phyloP scores from a whole-genome alignment of 2,329 filamentous ascomycete species.

The Fonsecaea multimorphosa region DNA sequence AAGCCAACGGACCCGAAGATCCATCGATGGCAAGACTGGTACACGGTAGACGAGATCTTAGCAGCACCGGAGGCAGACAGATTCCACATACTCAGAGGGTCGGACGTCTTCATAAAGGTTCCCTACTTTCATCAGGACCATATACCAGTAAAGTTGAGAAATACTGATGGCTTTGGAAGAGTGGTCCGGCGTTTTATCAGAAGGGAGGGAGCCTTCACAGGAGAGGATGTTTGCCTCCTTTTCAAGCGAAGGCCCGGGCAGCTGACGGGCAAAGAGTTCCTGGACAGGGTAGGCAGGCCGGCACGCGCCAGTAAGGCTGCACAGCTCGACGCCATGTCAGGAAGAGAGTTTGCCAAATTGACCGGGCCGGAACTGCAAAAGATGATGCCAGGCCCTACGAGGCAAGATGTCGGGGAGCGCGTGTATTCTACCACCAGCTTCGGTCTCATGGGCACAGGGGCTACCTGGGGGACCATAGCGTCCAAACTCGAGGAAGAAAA shows the following conservation, averaged over 20 bases:
- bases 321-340: not conserved
- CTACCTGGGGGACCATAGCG: no score
- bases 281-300: not conserved
- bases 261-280: not conserved
- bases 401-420: no score
- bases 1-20: not conserved
- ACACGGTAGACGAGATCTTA: not conserved
- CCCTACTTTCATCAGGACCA: no score
- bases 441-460: no score
- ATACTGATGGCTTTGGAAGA: not conserved
- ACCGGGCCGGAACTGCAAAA: not conserved
- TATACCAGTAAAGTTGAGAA: no score
- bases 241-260: not conserved
- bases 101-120: not conserved
- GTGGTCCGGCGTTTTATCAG: not conserved
- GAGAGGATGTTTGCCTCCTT: not conserved
- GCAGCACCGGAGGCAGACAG: not conserved
- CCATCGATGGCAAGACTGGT: not conserved
- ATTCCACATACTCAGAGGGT: not conserved
- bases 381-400: not conserved
- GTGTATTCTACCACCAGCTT: no score
- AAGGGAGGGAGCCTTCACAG: not conserved
- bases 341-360: not conserved
- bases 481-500: not conserved
- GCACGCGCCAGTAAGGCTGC: not conserved